phyloP scores from a whole-genome alignment of 768 basidiomycete species.

The Solioccasus polychromus region DNA sequence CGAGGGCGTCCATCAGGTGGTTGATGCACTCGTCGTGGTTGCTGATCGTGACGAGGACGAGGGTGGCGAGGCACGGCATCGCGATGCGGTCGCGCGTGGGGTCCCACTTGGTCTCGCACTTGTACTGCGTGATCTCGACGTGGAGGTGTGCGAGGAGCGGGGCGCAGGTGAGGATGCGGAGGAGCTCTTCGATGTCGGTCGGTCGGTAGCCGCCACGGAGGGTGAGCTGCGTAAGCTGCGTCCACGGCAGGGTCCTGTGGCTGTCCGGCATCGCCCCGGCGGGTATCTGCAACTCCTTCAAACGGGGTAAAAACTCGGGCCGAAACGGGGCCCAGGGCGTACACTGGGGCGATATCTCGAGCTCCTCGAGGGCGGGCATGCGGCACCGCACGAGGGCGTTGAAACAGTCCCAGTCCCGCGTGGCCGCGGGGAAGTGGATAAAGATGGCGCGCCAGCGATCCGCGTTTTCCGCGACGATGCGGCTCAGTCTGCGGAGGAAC shows the following conservation, averaged over 20 bases:
- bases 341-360: slow-evolving; percentile 32
- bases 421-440: slow-evolving; percentile 27
- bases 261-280: slow-evolving; percentile 32
- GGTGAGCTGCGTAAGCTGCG: slow-evolving; percentile 31
- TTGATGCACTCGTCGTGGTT: slow-evolving; percentile 27
- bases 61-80: slow-evolving; percentile 30
- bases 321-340: slow-evolving; percentile 31
- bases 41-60: slow-evolving; percentile 31
- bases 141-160: slow-evolving; percentile 29
- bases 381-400: slow-evolving; percentile 20
- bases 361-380: slow-evolving; percentile 29
- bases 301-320: slow-evolving; percentile 23
- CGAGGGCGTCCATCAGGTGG: slow-evolving; percentile 27
- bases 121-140: slow-evolving; percentile 32
- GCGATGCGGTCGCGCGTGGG: slow-evolving; percentile 15
- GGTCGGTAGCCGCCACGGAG: slow-evolving; percentile 30
- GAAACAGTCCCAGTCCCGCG: slow-evolving; percentile 29
- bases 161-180: slow-evolving; percentile 23
- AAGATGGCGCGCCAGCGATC: slow-evolving; percentile 32
- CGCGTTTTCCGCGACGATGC: slow-evolving; percentile 18
- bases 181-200: slow-evolving; percentile 25
- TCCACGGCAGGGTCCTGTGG: slow-evolving; percentile 31
- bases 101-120: slow-evolving; percentile 28
- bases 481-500: slow-evolving; percentile 24
- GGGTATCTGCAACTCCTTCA: slow-evolving; percentile 29